Conservation (phyloP, 768 basidiomycete genomes). For the Tephrocybe sp. region DNA sequence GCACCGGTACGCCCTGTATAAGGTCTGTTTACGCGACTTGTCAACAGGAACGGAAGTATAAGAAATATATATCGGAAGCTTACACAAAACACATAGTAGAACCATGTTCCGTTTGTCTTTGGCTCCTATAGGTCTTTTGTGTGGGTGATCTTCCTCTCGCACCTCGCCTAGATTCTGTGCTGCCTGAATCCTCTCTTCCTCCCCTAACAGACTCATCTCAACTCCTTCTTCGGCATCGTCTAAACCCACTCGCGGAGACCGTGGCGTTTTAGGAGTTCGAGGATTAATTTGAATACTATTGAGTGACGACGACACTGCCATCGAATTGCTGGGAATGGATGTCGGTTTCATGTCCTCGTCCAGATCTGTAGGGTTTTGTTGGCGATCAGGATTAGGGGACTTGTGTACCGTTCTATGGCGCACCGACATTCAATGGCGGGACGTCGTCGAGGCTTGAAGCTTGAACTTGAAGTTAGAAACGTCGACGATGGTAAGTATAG, state of each 20-base stretch:
- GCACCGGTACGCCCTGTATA: conserved; percentile 88
- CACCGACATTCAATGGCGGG: conserved; percentile 27
- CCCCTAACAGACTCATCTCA: conserved; percentile 60
- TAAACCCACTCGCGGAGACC: conserved; percentile 34
- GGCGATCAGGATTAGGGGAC: conserved; percentile 14
- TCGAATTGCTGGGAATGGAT: conserved; percentile 35
- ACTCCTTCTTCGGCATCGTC: conserved; percentile 52
- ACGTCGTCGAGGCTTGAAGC: background rate
- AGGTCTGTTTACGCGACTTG: conserved; percentile 45
- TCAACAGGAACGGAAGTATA: conserved; percentile 8
- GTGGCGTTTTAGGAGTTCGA: conserved; percentile 47
- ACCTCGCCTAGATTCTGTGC: conserved; percentile 43
- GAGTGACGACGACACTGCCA: conserved; percentile 58
- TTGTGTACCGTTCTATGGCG: conserved; percentile 20
- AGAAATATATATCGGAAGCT: conserved; percentile 36
- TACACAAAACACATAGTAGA: conserved; percentile 85
- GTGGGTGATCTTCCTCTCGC: conserved; percentile 25
- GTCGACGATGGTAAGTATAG: background rate
- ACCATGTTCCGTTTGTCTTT: conserved; percentile 87
- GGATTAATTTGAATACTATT: conserved; percentile 60
- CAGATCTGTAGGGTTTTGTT: conserved; percentile 14
- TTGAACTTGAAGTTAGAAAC: background rate
- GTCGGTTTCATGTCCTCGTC: conserved; percentile 42
- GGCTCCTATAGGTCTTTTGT: conserved; percentile 54
- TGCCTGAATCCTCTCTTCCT: conserved; percentile 52